phyloP scores from a whole-genome alignment of 108 stramenopile species.

The Skeletonema tropicum region DNA sequence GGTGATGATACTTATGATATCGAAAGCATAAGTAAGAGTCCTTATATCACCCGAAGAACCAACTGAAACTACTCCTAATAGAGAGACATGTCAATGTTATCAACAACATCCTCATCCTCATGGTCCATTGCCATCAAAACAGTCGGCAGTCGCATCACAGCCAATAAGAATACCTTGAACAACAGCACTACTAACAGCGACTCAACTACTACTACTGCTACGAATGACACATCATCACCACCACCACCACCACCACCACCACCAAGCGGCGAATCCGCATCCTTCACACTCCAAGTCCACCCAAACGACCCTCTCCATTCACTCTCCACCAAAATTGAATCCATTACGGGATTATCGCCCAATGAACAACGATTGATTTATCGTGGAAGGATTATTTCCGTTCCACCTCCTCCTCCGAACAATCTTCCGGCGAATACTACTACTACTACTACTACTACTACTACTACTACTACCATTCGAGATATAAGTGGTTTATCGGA shows the following conservation, averaged over 20 bases:
- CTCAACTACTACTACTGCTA: too few species aligned
- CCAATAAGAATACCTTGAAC: constrained; percentile 6
- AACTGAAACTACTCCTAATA: too few species aligned
- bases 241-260: background rate
- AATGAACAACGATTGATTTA: constrained; percentile 84
- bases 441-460: too few species aligned
- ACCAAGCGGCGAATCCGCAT: constrained; percentile 19
- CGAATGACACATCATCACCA: background rate
- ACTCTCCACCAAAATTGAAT: constrained; percentile 61
- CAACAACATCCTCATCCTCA: background rate
- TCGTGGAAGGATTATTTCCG: constrained; percentile 73
- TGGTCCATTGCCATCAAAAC: constrained; percentile 35
- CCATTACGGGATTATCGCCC: constrained; percentile 70
- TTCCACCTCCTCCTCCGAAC: background rate
- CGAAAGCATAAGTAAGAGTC: too few species aligned
- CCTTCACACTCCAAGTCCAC: constrained; percentile 59
- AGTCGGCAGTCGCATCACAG: constrained; percentile 13
- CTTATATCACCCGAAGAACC: too few species aligned
- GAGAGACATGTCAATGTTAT: background rate
- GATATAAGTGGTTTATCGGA: constrained; percentile 81
- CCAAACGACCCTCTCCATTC: constrained; percentile 67
- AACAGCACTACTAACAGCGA: background rate
- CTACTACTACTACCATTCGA: constrained; percentile 34
- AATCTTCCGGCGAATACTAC: too few species aligned
- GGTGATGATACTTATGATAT: too few species aligned